Base-by-base conservation (phyloP, 176 grass and related monocot species). In the Cenchrus americanus region DNA sequence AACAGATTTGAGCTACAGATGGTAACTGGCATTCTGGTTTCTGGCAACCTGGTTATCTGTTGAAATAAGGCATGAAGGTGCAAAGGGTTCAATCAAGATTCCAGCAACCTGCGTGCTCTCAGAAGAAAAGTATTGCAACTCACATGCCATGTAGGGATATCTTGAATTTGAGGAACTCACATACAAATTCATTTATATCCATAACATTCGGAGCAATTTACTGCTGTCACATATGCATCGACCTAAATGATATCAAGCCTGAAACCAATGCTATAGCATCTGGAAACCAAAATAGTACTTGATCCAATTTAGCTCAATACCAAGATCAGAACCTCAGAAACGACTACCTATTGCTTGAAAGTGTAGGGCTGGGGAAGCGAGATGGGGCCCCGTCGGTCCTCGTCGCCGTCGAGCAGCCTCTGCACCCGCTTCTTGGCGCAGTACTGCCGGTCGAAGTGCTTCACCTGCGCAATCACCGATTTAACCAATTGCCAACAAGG, bases 301-400 rank as follows among this genome's bases (percentile, higher is more conserved):
- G 47, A 71, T 77, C 34, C 37, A 47, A 76, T 69, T 83, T 7
- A 79, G 59, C 22, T 53, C 73, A 53, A 66, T 43, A 73, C 57
- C 47, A 87, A 80, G 69, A 84, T 47, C 34, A 65, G n/a, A 69
- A 64, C 63, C 27, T 0, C 52, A 78, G 7, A 34, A 51, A 17
- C 43, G 13, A 26, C 79, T 70, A 84, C 62, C 54, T 93, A 98
- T 57, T 87, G 84, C 53, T 94, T 95, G 91, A 95, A 98, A 51
- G 93, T 95, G 87, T 92, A 98, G 42, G 93, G 79, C 83, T 98
- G 91, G 66, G 96, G 93, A 19, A 98, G 96, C 9, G 89, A 93
- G 40, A 94, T 92, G 41, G 96, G 89, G 6, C 89, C 93, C 50
- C 85, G 66, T 26, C 81, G 85, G 41, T 94, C 69, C 15, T 94